Evolutionary conservation across 305 asterid species (phyloP).

Genomic region (Solanum hybrid): DNA sequence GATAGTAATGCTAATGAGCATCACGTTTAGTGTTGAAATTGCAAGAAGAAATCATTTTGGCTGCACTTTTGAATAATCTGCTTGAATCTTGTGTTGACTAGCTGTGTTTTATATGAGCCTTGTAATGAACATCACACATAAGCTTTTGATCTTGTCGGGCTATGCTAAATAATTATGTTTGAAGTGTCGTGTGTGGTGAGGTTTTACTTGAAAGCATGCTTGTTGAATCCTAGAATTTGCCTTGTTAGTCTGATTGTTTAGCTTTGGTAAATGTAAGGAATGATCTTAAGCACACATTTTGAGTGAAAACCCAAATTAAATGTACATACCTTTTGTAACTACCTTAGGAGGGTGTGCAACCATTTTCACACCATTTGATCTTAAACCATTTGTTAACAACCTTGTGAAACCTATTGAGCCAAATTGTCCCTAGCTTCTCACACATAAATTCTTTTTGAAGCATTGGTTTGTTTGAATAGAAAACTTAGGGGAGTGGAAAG

Average conservation of each 20-base stretch:
- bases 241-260: background rate
- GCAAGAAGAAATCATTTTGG: background rate
- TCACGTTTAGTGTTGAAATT: background rate
- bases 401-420: background rate
- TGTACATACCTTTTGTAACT: background rate
- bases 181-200: background rate
- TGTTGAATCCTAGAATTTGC: background rate
- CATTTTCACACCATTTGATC: background rate
- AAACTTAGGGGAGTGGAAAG: too few species aligned
- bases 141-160: background rate
- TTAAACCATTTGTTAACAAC: background rate
- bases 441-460: too few species aligned
- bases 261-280: background rate
- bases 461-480: too few species aligned
- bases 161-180: background rate
- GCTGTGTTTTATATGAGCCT: background rate
- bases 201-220: background rate
- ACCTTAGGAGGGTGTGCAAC: background rate
- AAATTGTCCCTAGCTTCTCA: too few species aligned
- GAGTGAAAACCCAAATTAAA: background rate
- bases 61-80: background rate
- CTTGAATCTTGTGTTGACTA: too few species aligned
- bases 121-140: too few species aligned
- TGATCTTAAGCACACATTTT: background rate
- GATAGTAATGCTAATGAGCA: background rate